phyloP scores from a whole-genome alignment of 2,329 filamentous ascomycete genomes.

The Fusarium equiseti region DNA sequence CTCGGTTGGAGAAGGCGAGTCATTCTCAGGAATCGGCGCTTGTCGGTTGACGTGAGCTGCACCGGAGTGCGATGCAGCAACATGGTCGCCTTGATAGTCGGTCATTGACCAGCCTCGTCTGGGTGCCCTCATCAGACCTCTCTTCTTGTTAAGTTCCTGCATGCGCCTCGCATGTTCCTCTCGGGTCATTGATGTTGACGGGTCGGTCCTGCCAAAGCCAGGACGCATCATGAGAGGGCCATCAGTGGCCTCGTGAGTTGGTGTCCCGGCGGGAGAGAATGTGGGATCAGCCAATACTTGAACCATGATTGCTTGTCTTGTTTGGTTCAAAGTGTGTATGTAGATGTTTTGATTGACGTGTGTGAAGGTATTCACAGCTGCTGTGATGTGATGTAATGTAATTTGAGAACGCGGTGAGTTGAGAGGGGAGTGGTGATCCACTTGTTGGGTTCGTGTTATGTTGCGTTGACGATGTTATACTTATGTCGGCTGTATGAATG shows the following conservation, averaged over 20 bases:
- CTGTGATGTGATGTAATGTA: slow-evolving; percentile 10
- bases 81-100: slow-evolving; percentile 56
- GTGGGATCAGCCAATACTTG: slow-evolving; percentile 49
- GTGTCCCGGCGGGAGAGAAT: slow-evolving; percentile 45
- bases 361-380: slow-evolving; percentile 12
- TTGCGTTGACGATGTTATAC: slow-evolving; percentile 43
- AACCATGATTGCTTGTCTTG: slow-evolving; percentile 47
- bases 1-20: slow-evolving; percentile 25
- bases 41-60: slow-evolving; percentile 46
- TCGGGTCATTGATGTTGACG: slow-evolving; percentile 49
- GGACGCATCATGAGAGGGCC: slow-evolving; percentile 39
- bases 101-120: slow-evolving; percentile 62
- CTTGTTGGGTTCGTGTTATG: slow-evolving; percentile 22
- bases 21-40: slow-evolving; percentile 54
- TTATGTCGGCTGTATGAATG: slow-evolving; percentile 31
- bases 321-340: neutral
- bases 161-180: slow-evolving; percentile 58
- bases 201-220: slow-evolving; percentile 42
- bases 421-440: slow-evolving; percentile 17
- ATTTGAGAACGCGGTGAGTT: slow-evolving; percentile 12
- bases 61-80: slow-evolving; percentile 39
- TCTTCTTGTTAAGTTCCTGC: slow-evolving; percentile 55
- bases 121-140: slow-evolving; percentile 54
- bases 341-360: slow-evolving; percentile 12
- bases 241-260: slow-evolving; percentile 43